Base-by-base conservation (phyloP, 495 filamentous ascomycete species). In the Lasiosphaeria ovina region DNA sequence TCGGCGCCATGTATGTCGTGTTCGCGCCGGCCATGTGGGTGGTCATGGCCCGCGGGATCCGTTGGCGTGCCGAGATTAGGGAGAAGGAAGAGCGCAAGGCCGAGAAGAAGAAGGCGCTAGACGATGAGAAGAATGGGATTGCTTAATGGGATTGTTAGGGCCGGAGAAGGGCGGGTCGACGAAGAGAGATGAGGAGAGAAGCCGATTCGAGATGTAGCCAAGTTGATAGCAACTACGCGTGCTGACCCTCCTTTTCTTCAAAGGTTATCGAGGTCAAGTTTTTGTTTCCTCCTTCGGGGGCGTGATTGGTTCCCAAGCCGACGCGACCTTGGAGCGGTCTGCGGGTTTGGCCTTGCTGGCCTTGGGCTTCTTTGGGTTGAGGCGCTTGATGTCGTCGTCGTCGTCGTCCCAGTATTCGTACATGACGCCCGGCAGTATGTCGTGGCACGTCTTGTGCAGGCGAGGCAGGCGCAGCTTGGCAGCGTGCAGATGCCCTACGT, bases 1-100 rank as follows among this genome's bases (percentile, higher is more conserved):
- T 89, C 54, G 83, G 79, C 0, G 57, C 79, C 3, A 62, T 87
- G 9, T 86, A 84, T 68, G 51, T 85, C 1, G 66, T 71, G 0
- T 79, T 80, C 12, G 78, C 76, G 53, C 86, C 87, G 6, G 67
- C 81, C 32, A 67, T 89, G 52, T 73, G 79, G 58, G 54, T 73
- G 4, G 63, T 80, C 3, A 68, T 79, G 64, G 64, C 35, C 34
- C 63, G 70, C 31, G 79, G 79, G 1, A 62, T 79, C 3, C 51
- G 57, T 24, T 82, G 79, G 79, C 56, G 74, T 53, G 51, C 48
- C 5, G 68, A 66, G 50, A 47, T 58, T 42, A 62, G 40, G 54
- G 59, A 53, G 45, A 59, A 55, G 59, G 59, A 62, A 11, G 63
- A 57, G 36, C n/a, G 44, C 16, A 63, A 44, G 51, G 34, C 38